Conservation (phyloP, 2,329 filamentous ascomycete species). For the Trichothecium roseum region DNA sequence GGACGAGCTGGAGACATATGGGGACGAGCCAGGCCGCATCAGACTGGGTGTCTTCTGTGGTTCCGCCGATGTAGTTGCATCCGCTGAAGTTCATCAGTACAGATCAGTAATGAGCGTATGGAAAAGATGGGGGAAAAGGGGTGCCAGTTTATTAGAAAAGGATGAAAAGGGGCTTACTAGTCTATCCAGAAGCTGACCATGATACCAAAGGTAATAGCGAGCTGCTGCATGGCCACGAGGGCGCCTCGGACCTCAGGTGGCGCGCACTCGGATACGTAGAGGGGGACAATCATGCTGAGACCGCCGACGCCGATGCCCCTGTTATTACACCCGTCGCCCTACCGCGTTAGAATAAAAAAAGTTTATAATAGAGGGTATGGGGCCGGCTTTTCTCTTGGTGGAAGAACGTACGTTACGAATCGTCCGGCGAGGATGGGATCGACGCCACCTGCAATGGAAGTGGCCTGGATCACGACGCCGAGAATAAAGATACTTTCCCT, state of each 20-base stretch:
- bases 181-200: constrained; percentile 57
- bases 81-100: no score
- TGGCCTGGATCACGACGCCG: constrained; percentile 59
- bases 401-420: constrained; percentile 52
- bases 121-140: constrained; percentile 19
- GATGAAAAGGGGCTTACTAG: constrained; percentile 23
- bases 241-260: constrained; percentile 32
- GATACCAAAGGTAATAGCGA: constrained; percentile 51
- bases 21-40: constrained; percentile 67
- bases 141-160: background rate
- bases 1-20: constrained; percentile 59
- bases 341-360: background rate
- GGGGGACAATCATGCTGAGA: constrained; percentile 56
- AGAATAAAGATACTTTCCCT: constrained; percentile 49
- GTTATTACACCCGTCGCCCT: background rate
- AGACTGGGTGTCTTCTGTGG: constrained; percentile 35
- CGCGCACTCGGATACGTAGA: constrained; percentile 37
- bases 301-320: constrained; percentile 58
- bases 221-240: constrained; percentile 36
- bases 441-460: constrained; percentile 44
- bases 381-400: no score
- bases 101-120: background rate
- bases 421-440: constrained; percentile 58
- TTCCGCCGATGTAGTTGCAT: constrained; percentile 56
- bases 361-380: no score